These are phyloP conservation scores for Spergularia azorica DNA, from an alignment of 179 eudicot species.

Conservation along the genomic window DNA sequence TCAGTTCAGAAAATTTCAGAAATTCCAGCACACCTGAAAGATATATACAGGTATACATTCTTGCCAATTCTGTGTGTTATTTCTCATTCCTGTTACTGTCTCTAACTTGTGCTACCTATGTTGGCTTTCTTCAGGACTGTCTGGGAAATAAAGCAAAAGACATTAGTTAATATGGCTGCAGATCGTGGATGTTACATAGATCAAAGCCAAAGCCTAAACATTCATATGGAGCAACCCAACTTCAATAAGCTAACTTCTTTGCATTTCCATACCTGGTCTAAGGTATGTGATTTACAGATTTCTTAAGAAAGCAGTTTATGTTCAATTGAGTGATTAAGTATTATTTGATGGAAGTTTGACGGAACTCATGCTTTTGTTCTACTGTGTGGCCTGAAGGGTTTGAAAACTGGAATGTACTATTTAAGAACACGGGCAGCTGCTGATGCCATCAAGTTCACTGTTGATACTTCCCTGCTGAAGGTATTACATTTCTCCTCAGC, in stretches of 20 bases:
- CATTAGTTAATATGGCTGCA: conserved; percentile 84
- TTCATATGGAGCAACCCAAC: conserved; percentile 86
- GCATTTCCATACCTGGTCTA: conserved; percentile 84
- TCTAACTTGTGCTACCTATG: background rate
- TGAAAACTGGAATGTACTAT: conserved; percentile 92
- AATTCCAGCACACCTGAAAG: conserved; percentile 61
- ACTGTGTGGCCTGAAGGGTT: conserved; percentile 42
- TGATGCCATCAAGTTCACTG: conserved; percentile 91
- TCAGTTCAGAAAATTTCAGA: conserved; percentile 70
- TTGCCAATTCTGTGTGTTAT: too few relatives aligned
- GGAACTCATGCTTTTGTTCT: background rate
- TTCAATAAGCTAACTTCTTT: conserved; percentile 79
- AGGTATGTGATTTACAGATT: conserved; percentile 32
- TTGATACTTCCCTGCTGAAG: conserved; percentile 66
- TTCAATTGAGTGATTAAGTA: background rate
- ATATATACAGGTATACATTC: conserved; percentile 62
- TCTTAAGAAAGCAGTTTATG: too few relatives aligned
- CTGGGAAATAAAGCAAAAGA: conserved; percentile 85
- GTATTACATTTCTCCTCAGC: conserved; percentile 19
- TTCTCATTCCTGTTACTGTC: background rate
- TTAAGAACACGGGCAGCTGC: conserved; percentile 85
- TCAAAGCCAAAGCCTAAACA: conserved; percentile 88
- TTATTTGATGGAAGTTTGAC: too few relatives aligned
- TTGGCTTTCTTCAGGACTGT: conserved; percentile 54
- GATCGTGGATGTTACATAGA: conserved; percentile 86